Base-by-base conservation (phyloP, 371 early-diverging fungal species). In the Mortierella sp. region DNA sequence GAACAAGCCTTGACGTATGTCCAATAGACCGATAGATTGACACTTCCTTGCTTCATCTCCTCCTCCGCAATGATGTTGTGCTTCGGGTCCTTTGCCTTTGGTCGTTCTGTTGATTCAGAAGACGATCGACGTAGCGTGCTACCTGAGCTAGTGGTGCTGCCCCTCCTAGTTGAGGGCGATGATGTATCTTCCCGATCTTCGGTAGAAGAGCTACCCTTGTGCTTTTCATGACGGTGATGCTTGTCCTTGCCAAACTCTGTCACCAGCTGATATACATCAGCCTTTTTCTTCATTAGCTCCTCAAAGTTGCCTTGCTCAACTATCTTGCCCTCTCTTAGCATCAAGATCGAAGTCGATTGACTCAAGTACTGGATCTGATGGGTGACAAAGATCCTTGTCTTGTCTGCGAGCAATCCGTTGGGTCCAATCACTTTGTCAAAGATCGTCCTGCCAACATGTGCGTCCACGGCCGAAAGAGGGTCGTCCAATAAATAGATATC, bases 361-460 rank as follows among this genome's bases (percentile, higher is more conserved):
- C 88, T 84, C 47, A 96, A 71, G 65, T 90, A 91, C 49, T 95
- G 91, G 43, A 98, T 87, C 13, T 92, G 93, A 72, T 98, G 96
- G 1, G 96, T 98, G 28, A 97, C 97, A 47, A 98, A 82, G 13
- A 98, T 67, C 21, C 97, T 89, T 19, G 95, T 87, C 67, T 94
- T 94, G 67, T 83, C 82, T 27, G 85, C 83, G 30, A 97, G 82
- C 24, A 96, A 64, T 26, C 97, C 95, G 13, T 87, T 79, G 24
- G 93, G 89, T 4, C 95, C 93, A 65, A 97, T 82, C 9, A 93
- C 94, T 28, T 93, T 71, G 50, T 92, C 90, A 79, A 96, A 95
- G 41, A 96, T 90, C 60, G 87, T 85, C n/a, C 82, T 65, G 2
- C 91, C 92, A 12, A 94, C 91, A 64, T 91, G 90, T 3, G 89